Evolutionary conservation across 306 rosid species (phyloP).

Genomic region (Alnus glutinosa): DNA sequence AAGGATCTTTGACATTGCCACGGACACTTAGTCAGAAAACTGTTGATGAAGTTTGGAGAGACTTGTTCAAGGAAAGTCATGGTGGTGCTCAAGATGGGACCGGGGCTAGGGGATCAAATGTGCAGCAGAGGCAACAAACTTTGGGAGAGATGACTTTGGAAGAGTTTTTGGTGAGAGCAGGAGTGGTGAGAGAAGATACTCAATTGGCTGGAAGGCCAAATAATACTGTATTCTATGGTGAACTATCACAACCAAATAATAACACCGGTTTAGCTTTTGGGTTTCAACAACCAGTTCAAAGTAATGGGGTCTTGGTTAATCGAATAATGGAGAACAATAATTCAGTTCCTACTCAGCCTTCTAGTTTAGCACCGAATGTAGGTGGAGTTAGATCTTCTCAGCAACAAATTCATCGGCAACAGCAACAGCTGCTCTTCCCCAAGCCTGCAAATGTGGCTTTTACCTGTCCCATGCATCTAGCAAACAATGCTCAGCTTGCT

Average conservation of each 20-base stretch:
- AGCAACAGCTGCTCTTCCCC: constrained; percentile 60
- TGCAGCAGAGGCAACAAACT: constrained; percentile 77
- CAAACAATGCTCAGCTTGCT: constrained; percentile 55
- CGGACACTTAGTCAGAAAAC: constrained; percentile 90
- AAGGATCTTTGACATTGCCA: constrained; percentile 86
- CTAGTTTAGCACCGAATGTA: constrained; percentile 40
- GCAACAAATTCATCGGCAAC: constrained; percentile 46
- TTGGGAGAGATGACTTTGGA: constrained; percentile 92
- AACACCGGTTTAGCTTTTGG: constrained; percentile 41
- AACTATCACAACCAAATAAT: constrained; percentile 45
- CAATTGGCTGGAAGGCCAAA: constrained; percentile 47
- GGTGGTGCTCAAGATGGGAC: constrained; percentile 28
- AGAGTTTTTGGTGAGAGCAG: constrained; percentile 85
- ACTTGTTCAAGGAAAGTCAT: constrained; percentile 53
- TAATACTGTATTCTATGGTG: constrained; percentile 53
- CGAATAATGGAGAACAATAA: constrained; percentile 41
- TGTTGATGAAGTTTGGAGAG: constrained; percentile 95
- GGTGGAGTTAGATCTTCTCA: constrained; percentile 47
- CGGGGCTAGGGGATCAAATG: constrained; percentile 23
- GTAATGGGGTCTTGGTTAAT: constrained; percentile 45
- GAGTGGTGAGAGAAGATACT: constrained; percentile 84
- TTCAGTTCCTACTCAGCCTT: constrained; percentile 48
- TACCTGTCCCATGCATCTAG: constrained; percentile 52
- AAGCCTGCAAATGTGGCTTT: constrained; percentile 64
- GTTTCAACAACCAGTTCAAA: constrained; percentile 52